Evolutionary conservation across 441 rosid genomes (phyloP), one percentile per base, ranked within the genome.

Genomic region (Kokia cookei): DNA sequence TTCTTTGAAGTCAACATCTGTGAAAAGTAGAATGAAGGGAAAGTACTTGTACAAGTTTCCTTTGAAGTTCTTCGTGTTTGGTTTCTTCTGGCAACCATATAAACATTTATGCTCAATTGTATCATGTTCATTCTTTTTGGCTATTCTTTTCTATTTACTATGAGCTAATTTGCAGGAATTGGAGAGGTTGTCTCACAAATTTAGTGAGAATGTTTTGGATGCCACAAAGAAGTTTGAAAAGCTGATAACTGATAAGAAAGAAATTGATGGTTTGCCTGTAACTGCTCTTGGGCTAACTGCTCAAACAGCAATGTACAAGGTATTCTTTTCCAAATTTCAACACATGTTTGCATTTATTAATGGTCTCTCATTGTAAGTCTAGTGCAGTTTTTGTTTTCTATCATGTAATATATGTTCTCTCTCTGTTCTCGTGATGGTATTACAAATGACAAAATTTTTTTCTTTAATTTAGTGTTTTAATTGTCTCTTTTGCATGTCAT

Each of bases 151-250:
- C 24, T 63, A 45, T 72, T 60, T 69, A 76, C 61, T 27, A 37
- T 62, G 47, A 19, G 55, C 66, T 70, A 57, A 78, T 76, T 66
- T 77, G 14, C 84, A 94, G 98, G 97, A 94, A 82, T 81, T 92
- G 69, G 89, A 90, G 75, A 88, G 86, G 73, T 84, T 91, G 53
- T 86, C 95, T 62, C 91, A 88, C 65, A 94, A 91, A 78, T 94
- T 94, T 69, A 85, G 69, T 55, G 98, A 91, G 82, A 94, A 94
- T 67, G 97, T 91, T 71, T 81, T 94, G 86, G 98, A 94, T 78
- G 91, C 97, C 74, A 94, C 97, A 79, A 94, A 92, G 79, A 88
- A 87, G 62, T 94, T 88, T 84, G 95, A 88, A 85, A 94, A 91
- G 80, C 74, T 92, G 71, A 82, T 94, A 53, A 86, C 91, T 3